A percentile compares a stretch with the other conserved stretches of the same genome.
These are phyloP conservation scores for Hibiscus syriacus DNA, from an alignment of 345 rosid species.

Conservation along the genomic window DNA sequence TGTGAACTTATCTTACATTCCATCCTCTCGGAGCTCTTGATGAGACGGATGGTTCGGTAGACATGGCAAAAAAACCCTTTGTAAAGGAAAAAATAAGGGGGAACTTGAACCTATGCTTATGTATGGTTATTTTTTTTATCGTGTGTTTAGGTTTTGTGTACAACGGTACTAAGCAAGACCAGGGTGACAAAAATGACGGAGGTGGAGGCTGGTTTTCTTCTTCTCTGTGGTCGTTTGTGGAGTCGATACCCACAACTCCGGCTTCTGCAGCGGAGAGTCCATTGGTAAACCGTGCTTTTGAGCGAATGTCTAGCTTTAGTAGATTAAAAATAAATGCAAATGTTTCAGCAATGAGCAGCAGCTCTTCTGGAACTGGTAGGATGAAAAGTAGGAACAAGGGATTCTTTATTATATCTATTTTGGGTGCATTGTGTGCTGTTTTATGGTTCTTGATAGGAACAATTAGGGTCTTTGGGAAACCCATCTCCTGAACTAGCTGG, in stretches of 20 bases:
- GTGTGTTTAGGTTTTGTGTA: conserved; percentile 1
- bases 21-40: not conserved
- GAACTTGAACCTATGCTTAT: not conserved
- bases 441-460: not conserved
- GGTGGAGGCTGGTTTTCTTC: too few species aligned
- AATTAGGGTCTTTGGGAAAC: not conserved
- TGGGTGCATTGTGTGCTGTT: not conserved
- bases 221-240: not conserved
- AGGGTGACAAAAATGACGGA: not conserved
- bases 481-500: not conserved
- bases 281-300: too few species aligned
- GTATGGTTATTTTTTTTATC: not conserved
- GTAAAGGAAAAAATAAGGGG: too few species aligned
- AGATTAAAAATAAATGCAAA: too few species aligned
- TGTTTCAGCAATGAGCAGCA: too few species aligned
- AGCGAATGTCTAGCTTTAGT: too few species aligned
- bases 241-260: not conserved
- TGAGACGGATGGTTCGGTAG: not conserved
- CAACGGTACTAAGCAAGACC: not conserved
- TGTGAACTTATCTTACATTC: not conserved
- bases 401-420: not conserved
- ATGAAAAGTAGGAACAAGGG: not conserved
- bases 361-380: not conserved
- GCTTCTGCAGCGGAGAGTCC: not conserved
- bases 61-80: too few species aligned